phyloP scores from a whole-genome alignment of 108 stramenopile species.

The Nannochloropsis gaditana region DNA sequence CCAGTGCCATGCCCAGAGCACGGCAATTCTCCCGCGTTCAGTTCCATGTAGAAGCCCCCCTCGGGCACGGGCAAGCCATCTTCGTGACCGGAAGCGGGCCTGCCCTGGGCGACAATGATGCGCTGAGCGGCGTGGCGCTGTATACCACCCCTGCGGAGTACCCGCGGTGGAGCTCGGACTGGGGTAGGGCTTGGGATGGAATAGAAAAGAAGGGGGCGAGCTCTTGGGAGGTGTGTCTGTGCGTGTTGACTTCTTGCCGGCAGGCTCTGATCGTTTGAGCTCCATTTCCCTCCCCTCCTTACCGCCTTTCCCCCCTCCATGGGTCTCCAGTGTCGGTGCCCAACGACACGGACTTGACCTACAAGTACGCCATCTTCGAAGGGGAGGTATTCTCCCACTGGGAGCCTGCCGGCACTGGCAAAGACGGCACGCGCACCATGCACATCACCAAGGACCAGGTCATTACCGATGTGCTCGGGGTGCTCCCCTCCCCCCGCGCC shows the following conservation, averaged over 20 bases:
- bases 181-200: background rate
- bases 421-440: background rate
- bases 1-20: background rate
- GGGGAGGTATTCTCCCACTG: constrained; percentile 15
- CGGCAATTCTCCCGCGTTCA: background rate
- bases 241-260: too few relatives aligned
- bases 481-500: background rate
- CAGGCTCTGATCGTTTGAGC: too few relatives aligned
- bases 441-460: background rate
- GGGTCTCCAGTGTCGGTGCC: background rate
- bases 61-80: background rate
- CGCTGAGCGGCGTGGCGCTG: background rate
- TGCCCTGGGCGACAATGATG: constrained; percentile 8
- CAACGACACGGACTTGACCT: constrained; percentile 10
- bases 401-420: background rate
- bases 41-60: background rate
- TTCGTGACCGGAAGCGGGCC: constrained; percentile 1
- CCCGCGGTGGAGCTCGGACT: constrained; percentile 16
- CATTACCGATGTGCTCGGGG: background rate
- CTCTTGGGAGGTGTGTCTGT: too few relatives aligned
- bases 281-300: background rate
- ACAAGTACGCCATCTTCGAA: constrained; percentile 16
- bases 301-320: background rate
- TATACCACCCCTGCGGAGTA: background rate
- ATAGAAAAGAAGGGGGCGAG: too few relatives aligned